Evolutionary conservation across 257 asterid species (phyloP).

Genomic region (Phtheirospermum japonicum): DNA sequence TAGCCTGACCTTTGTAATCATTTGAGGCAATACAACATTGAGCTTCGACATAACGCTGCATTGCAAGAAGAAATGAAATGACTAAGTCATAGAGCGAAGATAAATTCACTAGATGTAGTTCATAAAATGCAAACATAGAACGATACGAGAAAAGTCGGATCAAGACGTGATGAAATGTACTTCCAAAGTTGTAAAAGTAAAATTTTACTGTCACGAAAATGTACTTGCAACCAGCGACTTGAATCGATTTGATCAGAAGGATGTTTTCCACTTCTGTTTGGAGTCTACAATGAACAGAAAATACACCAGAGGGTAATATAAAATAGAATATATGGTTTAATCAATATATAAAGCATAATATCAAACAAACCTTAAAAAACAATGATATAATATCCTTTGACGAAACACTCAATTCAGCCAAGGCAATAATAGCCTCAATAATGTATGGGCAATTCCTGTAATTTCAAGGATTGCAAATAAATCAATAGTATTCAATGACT

Average conservation of each 20-base stretch:
- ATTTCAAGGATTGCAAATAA: slow-evolving; percentile 20
- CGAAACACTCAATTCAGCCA: slow-evolving; percentile 85
- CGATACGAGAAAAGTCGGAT: slow-evolving; percentile 14
- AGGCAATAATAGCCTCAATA: slow-evolving; percentile 81
- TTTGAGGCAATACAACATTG: slow-evolving; percentile 89
- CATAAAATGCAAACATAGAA: no score
- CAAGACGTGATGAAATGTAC: slow-evolving; percentile 13
- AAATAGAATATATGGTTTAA: no score
- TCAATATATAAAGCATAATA: no score
- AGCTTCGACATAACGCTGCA: slow-evolving; percentile 93
- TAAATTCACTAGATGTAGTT: slow-evolving; percentile 9
- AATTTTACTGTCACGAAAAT: slow-evolving; percentile 23
- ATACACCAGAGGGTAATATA: no score
- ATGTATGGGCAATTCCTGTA: slow-evolving; percentile 80
- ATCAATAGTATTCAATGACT: slow-evolving; percentile 11
- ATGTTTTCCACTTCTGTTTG: no score
- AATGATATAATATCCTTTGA: slow-evolving; percentile 74
- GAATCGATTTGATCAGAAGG: slow-evolving; percentile 83
- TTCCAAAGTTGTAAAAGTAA: slow-evolving; percentile 24
- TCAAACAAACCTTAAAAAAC: slow-evolving; percentile 75
- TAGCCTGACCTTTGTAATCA: slow-evolving; percentile 82
- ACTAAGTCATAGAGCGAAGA: slow-evolving; percentile 20
- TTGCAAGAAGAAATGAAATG: slow-evolving; percentile 26
- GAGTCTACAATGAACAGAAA: no score
- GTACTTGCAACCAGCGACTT: slow-evolving; percentile 89